Evolutionary conservation across 108 stramenopile species (phyloP).

Genomic region (Cyclotella baltica): DNA sequence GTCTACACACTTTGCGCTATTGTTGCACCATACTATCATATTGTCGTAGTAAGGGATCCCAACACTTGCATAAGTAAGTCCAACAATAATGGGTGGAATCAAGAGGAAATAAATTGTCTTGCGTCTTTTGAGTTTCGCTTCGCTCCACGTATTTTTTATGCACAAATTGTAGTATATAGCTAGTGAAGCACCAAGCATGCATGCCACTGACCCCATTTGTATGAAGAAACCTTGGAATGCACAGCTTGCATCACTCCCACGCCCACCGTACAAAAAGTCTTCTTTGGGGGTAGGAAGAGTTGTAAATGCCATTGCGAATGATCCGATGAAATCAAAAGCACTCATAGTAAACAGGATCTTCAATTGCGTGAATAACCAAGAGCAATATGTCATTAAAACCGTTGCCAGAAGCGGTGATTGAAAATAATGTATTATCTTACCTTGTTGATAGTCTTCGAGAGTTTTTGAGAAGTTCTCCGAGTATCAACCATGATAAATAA

Average conservation of each 20-base stretch:
- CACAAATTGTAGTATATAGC: slow-evolving; percentile 27
- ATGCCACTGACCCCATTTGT: slow-evolving; percentile 31
- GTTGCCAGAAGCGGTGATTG: not conserved
- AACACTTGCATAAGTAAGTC: slow-evolving; percentile 23
- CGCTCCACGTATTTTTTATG: slow-evolving; percentile 20
- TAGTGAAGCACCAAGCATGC: slow-evolving; percentile 11
- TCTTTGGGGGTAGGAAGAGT: slow-evolving; percentile 14
- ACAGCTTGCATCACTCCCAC: slow-evolving; percentile 41
- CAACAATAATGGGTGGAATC: slow-evolving; percentile 16
- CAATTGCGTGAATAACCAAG: not conserved
- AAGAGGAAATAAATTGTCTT: not conserved
- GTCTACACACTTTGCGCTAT: slow-evolving; percentile 17
- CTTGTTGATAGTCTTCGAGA: slow-evolving; percentile 1
- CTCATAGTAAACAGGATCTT: slow-evolving; percentile 6
- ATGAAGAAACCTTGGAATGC: slow-evolving; percentile 56
- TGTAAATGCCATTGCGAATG: slow-evolving; percentile 16
- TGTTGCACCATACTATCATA: slow-evolving; percentile 12
- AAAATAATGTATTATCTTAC: not conserved
- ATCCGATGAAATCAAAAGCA: slow-evolving; percentile 21
- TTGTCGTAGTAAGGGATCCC: slow-evolving; percentile 29
- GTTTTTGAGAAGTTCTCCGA: not conserved
- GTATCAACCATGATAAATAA: slow-evolving; percentile 3
- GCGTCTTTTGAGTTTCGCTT: not conserved
- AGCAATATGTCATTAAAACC: not conserved
- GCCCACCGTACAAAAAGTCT: slow-evolving; percentile 30